Evolutionary conservation across 305 asterid genomes (phyloP), one percentile per base, ranked within the genome.

Genomic region (Fraxinus velutina): DNA sequence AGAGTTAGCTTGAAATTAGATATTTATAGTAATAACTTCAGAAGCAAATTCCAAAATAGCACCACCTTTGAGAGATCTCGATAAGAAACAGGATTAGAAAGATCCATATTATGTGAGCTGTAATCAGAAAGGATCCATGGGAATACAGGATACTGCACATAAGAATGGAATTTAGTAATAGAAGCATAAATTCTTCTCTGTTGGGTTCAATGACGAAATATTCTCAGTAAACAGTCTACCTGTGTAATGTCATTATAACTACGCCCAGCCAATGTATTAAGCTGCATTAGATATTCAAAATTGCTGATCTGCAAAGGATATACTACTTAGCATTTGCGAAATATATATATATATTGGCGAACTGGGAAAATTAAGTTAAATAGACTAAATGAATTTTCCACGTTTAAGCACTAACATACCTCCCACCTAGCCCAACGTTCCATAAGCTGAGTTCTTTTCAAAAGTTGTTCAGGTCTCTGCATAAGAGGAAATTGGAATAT

Each of bases 391-490:
- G 50, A 80, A 70, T 79, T 70, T 72, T 75, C 78, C 19, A 71
- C 81, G 85, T 80, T 73, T 81, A 39, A 71, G 79, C 75, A 86
- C 82, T 84, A 81, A 78, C 92, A 81, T 91, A 96, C 99, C 99
- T 96, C 99, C 96, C 98, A 89, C 90, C 98, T 89, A 83, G 98
- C 97, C 99, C 99, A 96, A 64, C 98, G 98, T 79, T 94, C 99
- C 98, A 90, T 96, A 80, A 96, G 99, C 87, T 96, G 99, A 87
- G 97, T 93, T 89, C 99, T 92, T 87, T 93, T 91, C 70, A 96
- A 86, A 86, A 96, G 98, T 85, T 93, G 98, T 32, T 93, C 99
- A 52, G 99, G 99, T 88, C 98, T 96, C 99, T 94, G 90, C 89
- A 88, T 75, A 82, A 90, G 64, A 86, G 77, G 81, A 83, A 75